Percentiles rank a stretch among this genome's conserved stretches.
phyloP scores from a whole-genome alignment of 441 rosid species.

The Pelargonium fulgidum region DNA sequence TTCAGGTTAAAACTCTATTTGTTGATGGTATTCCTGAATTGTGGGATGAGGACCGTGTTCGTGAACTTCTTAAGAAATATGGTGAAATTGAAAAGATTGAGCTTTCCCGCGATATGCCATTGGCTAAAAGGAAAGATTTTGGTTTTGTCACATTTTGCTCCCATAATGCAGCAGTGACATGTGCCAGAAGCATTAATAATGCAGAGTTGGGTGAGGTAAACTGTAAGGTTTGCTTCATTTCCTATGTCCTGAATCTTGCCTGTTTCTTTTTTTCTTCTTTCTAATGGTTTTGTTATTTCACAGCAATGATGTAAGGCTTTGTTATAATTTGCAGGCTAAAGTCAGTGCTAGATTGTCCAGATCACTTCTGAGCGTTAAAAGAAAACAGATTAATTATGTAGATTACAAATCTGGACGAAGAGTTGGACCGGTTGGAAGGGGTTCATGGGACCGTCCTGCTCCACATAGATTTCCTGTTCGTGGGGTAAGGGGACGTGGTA shows the following conservation, averaged over 20 bases:
- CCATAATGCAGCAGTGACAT: constrained; percentile 80
- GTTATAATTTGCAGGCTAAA: constrained; percentile 52
- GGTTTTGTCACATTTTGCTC: constrained; percentile 92
- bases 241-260: neutral
- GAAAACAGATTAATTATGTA: constrained; percentile 49
- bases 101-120: constrained; percentile 96
- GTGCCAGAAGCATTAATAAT: constrained; percentile 89
- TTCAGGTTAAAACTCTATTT: constrained; percentile 85
- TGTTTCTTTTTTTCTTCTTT: neutral
- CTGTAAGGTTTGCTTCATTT: constrained; percentile 44
- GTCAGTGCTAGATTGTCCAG: constrained; percentile 93
- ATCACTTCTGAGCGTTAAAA: constrained; percentile 79
- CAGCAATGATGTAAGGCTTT: no score
- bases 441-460: constrained; percentile 58
- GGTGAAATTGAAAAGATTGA: constrained; percentile 84
- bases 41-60: constrained; percentile 88
- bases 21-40: constrained; percentile 81
- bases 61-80: constrained; percentile 54
- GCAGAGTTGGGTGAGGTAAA: constrained; percentile 82
- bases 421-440: constrained; percentile 51
- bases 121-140: constrained; percentile 91
- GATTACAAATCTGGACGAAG: constrained; percentile 59
- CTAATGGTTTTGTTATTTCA: neutral
- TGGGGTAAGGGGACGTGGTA: constrained; percentile 39
- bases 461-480: constrained; percentile 42